Base-by-base conservation (phyloP, 2,329 filamentous ascomycete genomes). In the Aureobasidium sp. region DNA sequence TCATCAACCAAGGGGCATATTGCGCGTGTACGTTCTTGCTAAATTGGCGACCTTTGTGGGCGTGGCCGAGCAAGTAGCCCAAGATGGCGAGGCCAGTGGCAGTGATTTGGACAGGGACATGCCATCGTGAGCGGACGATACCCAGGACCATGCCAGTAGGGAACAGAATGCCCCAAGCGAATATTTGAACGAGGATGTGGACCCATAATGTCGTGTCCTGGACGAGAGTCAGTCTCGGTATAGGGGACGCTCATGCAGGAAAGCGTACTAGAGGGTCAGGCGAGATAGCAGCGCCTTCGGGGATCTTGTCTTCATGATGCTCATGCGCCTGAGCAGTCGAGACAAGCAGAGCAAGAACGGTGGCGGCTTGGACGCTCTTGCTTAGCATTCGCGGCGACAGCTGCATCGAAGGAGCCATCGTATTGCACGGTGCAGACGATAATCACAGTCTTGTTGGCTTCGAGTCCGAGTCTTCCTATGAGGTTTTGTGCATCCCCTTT, bases 131-230 rank as follows among this genome's bases (percentile, higher is more conserved):
- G 65, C 90, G 91, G 66, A 89, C 85, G 63, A 99, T 92, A 63
- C 93, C 93, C 21, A 97, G 79, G 45, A 97, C 91, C 93, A 99
- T 97, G 68, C 94, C 94, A 16, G 90, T 81, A 11, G 94, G 94
- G 70, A 96, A 97, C 63, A 97, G 84, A 67, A 99, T 81, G 64
- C 94, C 94, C 79, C 95, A 97, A 62, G 91, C 86, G 63, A 94
- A 71, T 73, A 86, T 88, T 81, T 96, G 92, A 49, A 96, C 75
- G 63, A 96, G 81, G 70, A 99, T 97, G 76, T 99, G 94, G 67
- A 88, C 81, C 94, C 94, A 99, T 84, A 99, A 76, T 69, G 86
- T 90, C 45, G 86, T 82, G 74, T 97, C 94, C 79, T 83, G 67
- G 8, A 3, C 5, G 27, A 27, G n/a, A 27, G 63, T 65, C 36